A percentile compares a stretch with the other conserved stretches of the same genome.
These are phyloP conservation scores for Talinum fruticosum DNA, from an alignment of 148 eudicot genomes.

Conservation along the genomic window DNA sequence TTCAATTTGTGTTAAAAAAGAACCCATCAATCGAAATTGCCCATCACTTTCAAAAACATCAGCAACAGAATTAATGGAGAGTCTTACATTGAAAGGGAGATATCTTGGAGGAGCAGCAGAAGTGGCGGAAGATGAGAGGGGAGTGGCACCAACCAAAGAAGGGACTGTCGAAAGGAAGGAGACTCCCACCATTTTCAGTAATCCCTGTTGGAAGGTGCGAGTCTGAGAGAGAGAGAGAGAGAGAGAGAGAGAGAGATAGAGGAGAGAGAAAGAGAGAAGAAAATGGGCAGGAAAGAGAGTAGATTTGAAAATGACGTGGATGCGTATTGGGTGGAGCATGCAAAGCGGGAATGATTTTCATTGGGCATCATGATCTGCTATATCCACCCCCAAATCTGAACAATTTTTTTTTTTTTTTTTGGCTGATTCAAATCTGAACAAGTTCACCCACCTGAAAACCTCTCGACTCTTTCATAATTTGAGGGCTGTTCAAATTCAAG, in stretches of 20 bases:
- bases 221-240: constrained; percentile 1
- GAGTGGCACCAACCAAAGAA: constrained; percentile 36
- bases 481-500: too few relatives aligned
- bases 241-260: neutral
- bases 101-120: constrained; percentile 24
- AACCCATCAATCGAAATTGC: neutral
- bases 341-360: constrained; percentile 26
- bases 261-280: neutral
- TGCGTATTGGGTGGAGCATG: constrained; percentile 18
- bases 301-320: constrained; percentile 2
- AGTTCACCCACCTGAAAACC: too few relatives aligned
- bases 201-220: neutral
- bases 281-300: too few relatives aligned
- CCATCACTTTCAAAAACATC: neutral
- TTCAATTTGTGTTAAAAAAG: constrained; percentile 17
- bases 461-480: too few relatives aligned
- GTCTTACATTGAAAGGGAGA: constrained; percentile 41
- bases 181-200: constrained; percentile 36
- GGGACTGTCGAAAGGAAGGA: constrained; percentile 66
- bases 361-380: constrained; percentile 23
- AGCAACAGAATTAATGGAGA: neutral
- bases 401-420: too few relatives aligned
- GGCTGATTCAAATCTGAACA: too few relatives aligned
- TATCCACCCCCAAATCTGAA: constrained; percentile 4
- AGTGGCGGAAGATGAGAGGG: constrained; percentile 33